Evolutionary conservation across 495 filamentous ascomycete species (phyloP).

Genomic region (Penicillium taxi): DNA sequence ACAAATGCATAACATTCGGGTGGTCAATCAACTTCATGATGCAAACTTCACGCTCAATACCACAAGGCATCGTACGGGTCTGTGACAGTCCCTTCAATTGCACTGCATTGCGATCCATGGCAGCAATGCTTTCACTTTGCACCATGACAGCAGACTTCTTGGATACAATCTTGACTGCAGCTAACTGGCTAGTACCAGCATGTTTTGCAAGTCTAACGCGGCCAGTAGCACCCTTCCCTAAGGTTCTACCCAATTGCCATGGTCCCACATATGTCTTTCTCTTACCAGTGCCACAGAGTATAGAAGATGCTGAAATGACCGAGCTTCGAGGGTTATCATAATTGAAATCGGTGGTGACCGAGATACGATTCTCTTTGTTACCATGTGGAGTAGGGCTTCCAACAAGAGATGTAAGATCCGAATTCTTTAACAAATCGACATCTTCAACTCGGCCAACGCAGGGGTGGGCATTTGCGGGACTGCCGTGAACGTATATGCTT

Average conservation of each 20-base stretch:
- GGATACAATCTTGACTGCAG: slow-evolving; percentile 89
- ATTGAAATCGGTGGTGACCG: slow-evolving; percentile 45
- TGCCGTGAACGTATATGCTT: slow-evolving; percentile 37
- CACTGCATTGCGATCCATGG: slow-evolving; percentile 52
- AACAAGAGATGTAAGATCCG: slow-evolving; percentile 32
- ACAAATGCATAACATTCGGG: slow-evolving; percentile 81
- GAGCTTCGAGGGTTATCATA: slow-evolving; percentile 59
- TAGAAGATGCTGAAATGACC: slow-evolving; percentile 61
- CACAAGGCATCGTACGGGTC: slow-evolving; percentile 65
- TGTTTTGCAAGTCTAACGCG: slow-evolving; percentile 78
- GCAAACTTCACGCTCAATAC: slow-evolving; percentile 84
- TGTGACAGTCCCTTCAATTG: slow-evolving; percentile 29
- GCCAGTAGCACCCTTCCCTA: slow-evolving; percentile 80
- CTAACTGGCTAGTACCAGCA: slow-evolving; percentile 60
- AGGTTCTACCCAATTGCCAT: slow-evolving; percentile 80
- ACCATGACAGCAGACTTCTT: slow-evolving; percentile 63
- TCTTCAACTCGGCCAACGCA: slow-evolving; percentile 17
- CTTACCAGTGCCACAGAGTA: slow-evolving; percentile 50
- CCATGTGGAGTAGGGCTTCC: slow-evolving; percentile 26
- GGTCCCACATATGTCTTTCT: slow-evolving; percentile 77
- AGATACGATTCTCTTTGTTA: slow-evolving; percentile 46
- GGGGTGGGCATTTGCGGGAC: slow-evolving; percentile 19
- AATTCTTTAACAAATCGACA: slow-evolving; percentile 21
- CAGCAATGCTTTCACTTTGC: slow-evolving; percentile 67
- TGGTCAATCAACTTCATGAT: slow-evolving; percentile 96